A percentile compares a stretch with the other conserved stretches of the same genome.
These are phyloP conservation scores for Mollisia scopiformis DNA, from an alignment of 2,329 filamentous ascomycete species.

Conservation along the genomic window DNA sequence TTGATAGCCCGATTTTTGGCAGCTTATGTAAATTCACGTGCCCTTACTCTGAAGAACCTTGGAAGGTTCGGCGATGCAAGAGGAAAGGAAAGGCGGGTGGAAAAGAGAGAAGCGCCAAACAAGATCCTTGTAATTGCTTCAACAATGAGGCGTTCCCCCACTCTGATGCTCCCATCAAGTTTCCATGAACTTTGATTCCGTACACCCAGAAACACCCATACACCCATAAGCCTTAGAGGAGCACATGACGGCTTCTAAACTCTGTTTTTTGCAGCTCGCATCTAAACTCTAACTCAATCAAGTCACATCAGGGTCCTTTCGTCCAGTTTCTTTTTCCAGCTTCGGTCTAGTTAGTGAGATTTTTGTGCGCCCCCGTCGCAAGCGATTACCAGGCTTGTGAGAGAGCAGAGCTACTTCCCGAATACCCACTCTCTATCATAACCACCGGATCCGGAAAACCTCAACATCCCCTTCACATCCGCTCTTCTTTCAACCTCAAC, in stretches of 20 bases:
- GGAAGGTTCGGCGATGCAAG: neutral
- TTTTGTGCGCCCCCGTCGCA: neutral
- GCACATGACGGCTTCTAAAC: neutral
- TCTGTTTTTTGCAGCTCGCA: neutral
- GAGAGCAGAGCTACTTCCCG: slow-evolving; percentile 1
- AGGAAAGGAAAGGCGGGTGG: neutral
- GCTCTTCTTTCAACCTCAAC: slow-evolving; percentile 6
- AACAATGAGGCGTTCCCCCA: slow-evolving; percentile 1
- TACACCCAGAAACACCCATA: neutral
- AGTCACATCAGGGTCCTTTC: neutral
- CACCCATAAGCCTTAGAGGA: too few species aligned
- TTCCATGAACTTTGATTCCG: neutral
- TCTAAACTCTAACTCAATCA: neutral
- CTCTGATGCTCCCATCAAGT: neutral
- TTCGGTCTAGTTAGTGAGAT: neutral
- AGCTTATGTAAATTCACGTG: slow-evolving; percentile 2
- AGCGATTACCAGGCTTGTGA: neutral
- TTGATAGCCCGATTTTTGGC: neutral
- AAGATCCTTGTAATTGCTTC: neutral
- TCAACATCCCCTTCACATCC: slow-evolving; percentile 8
- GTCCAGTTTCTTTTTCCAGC: neutral
- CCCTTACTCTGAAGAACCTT: neutral
- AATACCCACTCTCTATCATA: slow-evolving; percentile 1
- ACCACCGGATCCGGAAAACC: slow-evolving; percentile 21
- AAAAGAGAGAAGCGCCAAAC: neutral